Evolutionary conservation across 495 filamentous ascomycete species (phyloP), one percentile per base, ranked within the genome.

Genomic region (Penicillium nucicola): DNA sequence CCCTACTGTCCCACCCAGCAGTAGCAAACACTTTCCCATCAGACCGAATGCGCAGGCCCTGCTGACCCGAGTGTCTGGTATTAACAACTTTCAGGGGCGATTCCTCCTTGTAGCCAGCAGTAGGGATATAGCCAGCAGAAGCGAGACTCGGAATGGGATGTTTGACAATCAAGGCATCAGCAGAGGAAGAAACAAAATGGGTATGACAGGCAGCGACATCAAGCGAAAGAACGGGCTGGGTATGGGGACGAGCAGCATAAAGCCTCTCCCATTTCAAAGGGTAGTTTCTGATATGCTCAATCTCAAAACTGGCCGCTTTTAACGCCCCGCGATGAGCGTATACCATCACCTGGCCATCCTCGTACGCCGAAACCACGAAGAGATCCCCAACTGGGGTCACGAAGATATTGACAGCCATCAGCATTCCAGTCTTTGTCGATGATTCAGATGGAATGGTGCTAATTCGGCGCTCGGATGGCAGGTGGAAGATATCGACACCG

Each of bases 21-120:
- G 93, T 97, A 11, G 87, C 89, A 60, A 96, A 90, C 6, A 97
- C 74, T 61, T 80, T 86, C 5, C 82, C 87, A 66, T 98, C 93
- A 5, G 78, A 82, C 7, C 93, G 82, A n/a, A 97, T 77, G 7
- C 68, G 66, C 11, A 97, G 66, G 8, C 81, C 79, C 65, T 98
- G 93, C 62, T 97, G 93, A 5, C 93, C 93, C 0, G 90, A 80
- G 65, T 97, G 93, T 55, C 87, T 89, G 2, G 93, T 96, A 52
- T 89, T 82, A 25, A 85, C 42, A 0, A 67, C 65, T 56, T 84
- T 87, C 18, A 84, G 47, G 1, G 87, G 81, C 18, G 55, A 49
- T 1, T 62, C 60, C 25, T 64, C 57, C 18, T 60, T 66, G 42
- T 50, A 56, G 14, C 47, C 54, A 6, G 41, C 38, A 15, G 50